These are phyloP conservation scores for Thecaphora thlaspeos DNA, from an alignment of 1,284 basidiomycete genomes.

Conservation along the genomic window DNA sequence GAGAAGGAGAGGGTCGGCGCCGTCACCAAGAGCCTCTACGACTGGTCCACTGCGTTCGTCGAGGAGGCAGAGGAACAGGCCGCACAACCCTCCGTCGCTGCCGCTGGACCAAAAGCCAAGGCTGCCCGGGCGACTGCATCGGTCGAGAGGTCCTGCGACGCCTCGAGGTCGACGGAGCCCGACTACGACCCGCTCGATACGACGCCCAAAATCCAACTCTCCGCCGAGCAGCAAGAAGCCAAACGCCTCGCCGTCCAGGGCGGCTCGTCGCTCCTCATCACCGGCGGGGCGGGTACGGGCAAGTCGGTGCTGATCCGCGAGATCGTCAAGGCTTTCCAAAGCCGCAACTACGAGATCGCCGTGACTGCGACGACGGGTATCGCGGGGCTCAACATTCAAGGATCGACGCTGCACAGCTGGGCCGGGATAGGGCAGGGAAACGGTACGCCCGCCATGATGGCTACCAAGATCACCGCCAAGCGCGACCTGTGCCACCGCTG, in stretches of 20 bases:
- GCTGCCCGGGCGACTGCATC: too few relatives aligned
- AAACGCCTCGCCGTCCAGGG: neutral
- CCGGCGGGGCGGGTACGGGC: slow-evolving; percentile 6
- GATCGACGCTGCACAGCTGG: slow-evolving; percentile 4
- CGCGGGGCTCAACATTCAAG: slow-evolving; percentile 3
- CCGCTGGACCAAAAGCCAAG: too few relatives aligned
- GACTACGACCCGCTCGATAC: too few relatives aligned
- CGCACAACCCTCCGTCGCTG: too few relatives aligned
- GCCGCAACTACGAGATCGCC: neutral
- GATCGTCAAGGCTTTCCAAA: neutral
- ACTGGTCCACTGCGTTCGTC: too few relatives aligned
- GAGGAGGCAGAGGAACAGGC: too few relatives aligned
- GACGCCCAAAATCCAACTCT: neutral
- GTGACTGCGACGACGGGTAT: slow-evolving; percentile 6
- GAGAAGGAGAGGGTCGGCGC: too few relatives aligned
- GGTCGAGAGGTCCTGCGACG: too few relatives aligned
- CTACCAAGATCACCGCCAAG: neutral
- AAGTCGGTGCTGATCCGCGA: slow-evolving; percentile 2
- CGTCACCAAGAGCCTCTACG: too few relatives aligned
- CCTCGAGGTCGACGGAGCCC: too few relatives aligned
- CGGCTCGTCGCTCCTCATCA: neutral
- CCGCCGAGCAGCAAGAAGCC: slow-evolving; percentile 1
- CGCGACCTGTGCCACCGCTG: neutral
- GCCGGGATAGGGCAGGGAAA: slow-evolving; percentile 3
- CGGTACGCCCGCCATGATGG: neutral